phyloP scores from a whole-genome alignment of 2,329 filamentous ascomycete genomes.

The Penicillium fuscoglaucum region DNA sequence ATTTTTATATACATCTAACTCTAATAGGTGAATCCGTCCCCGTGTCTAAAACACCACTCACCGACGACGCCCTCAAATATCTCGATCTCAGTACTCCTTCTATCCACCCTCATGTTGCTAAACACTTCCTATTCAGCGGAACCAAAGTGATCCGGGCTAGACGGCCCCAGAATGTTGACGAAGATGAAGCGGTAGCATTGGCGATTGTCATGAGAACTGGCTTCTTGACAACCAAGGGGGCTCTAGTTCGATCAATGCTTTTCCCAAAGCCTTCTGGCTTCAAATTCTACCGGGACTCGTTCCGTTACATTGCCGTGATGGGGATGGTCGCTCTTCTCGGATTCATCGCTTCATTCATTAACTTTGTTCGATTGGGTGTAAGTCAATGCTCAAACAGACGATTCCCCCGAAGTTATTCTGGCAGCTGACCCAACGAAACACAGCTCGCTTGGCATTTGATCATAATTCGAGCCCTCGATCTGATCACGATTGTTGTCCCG shows the following conservation, averaged over 20 bases:
- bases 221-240: conserved; percentile 96
- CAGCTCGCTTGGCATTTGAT: conserved; percentile 84
- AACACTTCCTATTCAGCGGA: conserved; percentile 89
- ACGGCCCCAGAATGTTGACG: conserved; percentile 79
- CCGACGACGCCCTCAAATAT: conserved; percentile 71
- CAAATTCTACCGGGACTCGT: conserved; percentile 97
- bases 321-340: conserved; percentile 79
- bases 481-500: conserved; percentile 97
- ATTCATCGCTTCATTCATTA: conserved; percentile 87
- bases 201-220: conserved; percentile 92
- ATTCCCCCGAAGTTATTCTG: not conserved
- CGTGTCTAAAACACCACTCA: conserved; percentile 86
- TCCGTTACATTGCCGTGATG: conserved; percentile 98
- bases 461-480: conserved; percentile 83
- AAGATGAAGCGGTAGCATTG: conserved; percentile 84
- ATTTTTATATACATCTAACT: conserved; percentile 19
- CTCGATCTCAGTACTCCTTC: conserved; percentile 80
- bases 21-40: conserved; percentile 82
- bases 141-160: conserved; percentile 93
- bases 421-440: conserved; percentile 19
- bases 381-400: conserved; percentile 20
- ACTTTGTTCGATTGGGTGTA: conserved; percentile 78
- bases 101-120: conserved; percentile 77
- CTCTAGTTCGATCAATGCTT: conserved; percentile 93
- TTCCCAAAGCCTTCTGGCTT: conserved; percentile 98